Conservation (phyloP, 2,329 filamentous ascomycete species). For the Orbilia ellipsospora region DNA sequence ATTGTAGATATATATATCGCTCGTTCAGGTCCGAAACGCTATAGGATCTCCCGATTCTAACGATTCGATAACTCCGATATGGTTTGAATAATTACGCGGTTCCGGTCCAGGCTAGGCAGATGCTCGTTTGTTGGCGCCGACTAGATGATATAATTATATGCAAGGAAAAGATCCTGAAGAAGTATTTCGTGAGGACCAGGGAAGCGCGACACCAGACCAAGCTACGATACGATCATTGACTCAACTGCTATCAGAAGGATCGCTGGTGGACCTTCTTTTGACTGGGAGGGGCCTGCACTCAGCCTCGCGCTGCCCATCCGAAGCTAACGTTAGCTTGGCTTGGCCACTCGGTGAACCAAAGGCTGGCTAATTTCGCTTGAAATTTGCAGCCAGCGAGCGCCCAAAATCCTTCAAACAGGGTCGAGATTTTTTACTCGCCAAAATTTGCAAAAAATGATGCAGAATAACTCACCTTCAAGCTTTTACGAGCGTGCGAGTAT, state of each 20-base stretch:
- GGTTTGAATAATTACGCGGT: conserved; percentile 7
- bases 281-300: conserved; percentile 11
- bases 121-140: conserved; percentile 3
- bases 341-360: conserved; percentile 25
- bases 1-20: conserved; percentile 13
- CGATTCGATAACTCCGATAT: no score
- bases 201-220: conserved; percentile 24
- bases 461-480: no score
- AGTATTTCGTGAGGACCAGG: not conserved
- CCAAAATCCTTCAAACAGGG: conserved; percentile 39
- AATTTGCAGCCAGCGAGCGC: conserved; percentile 20
- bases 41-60: not conserved
- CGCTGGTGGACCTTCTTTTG: conserved; percentile 35
- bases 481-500: no score
- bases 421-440: not conserved
- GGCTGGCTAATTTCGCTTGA: conserved; percentile 43
- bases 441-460: no score
- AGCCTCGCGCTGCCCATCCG: conserved; percentile 40
- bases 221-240: conserved; percentile 22
- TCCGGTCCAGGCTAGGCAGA: conserved; percentile 19
- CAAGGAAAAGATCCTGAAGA: not conserved
- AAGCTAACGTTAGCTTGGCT: conserved; percentile 27
- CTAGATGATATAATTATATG: conserved; percentile 22
- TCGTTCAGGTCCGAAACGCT: not conserved
- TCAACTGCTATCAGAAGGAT: conserved; percentile 34